Percentiles rank a stretch among this genome's conserved stretches.
These are phyloP conservation scores for Aspergillus brunneoviolaceus DNA, from an alignment of 2,329 filamentous ascomycete species.

Conservation along the genomic window DNA sequence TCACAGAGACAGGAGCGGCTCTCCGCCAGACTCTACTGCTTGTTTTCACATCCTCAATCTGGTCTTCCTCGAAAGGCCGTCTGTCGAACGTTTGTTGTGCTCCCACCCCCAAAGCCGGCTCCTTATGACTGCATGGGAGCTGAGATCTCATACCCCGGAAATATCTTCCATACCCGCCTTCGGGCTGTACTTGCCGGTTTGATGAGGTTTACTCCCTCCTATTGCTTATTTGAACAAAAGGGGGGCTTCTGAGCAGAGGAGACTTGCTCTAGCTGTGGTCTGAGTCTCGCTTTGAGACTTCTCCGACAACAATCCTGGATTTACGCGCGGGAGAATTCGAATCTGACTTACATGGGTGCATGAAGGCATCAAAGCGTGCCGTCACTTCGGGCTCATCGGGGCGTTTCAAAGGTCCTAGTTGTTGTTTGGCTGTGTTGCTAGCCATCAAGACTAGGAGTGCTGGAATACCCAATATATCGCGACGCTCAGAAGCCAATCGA, in stretches of 20 bases:
- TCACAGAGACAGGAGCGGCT: not conserved
- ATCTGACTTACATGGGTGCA: not conserved
- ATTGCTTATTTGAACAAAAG: not conserved
- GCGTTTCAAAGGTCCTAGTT: not conserved
- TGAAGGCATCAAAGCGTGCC: not conserved
- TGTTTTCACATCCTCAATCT: not conserved
- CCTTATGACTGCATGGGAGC: not conserved
- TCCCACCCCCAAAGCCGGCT: not conserved
- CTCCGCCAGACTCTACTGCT: not conserved
- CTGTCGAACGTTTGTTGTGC: not conserved
- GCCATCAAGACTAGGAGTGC: not conserved
- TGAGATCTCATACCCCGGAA: not conserved
- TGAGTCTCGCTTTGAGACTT: not conserved
- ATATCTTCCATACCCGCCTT: not conserved
- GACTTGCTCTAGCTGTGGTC: not conserved
- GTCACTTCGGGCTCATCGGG: not conserved
- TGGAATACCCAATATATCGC: not conserved
- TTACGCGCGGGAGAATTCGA: not conserved
- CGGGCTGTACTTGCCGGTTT: not conserved
- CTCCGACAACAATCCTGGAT: not conserved
- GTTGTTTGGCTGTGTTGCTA: not conserved
- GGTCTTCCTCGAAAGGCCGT: not conserved
- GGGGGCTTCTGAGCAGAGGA: not conserved
- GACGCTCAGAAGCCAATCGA: not conserved
- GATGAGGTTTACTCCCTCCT: too few relatives aligned